Conservation (phyloP, 306 rosid species). For the Betula pendula region DNA sequence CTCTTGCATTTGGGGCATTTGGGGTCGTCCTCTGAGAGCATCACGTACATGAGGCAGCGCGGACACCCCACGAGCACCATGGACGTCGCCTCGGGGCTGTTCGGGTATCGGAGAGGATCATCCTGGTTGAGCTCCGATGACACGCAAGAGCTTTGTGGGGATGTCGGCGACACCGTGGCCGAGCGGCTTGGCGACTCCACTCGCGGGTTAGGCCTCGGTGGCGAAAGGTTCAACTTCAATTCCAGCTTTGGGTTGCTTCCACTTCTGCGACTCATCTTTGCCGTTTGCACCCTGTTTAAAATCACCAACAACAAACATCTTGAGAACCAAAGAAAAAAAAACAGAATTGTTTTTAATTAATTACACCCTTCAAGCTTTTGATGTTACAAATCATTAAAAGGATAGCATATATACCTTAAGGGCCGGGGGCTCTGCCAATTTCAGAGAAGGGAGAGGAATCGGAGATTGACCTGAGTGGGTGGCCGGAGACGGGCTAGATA, state of each 20-base stretch:
- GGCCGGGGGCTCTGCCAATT: neutral
- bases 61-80: conserved; percentile 90
- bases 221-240: conserved; percentile 83
- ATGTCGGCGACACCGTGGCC: conserved; percentile 59
- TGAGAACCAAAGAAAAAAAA: neutral
- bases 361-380: neutral
- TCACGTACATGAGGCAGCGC: conserved; percentile 85
- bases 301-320: neutral
- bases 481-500: conserved; percentile 20
- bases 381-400: neutral
- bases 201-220: conserved; percentile 57
- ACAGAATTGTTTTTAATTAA: neutral
- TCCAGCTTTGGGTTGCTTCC: conserved; percentile 75
- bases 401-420: too few species aligned
- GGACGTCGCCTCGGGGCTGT: conserved; percentile 72
- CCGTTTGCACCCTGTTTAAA: neutral
- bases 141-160: conserved; percentile 81
- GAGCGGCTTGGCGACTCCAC: conserved; percentile 61
- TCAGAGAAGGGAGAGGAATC: neutral
- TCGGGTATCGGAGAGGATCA: conserved; percentile 41
- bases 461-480: neutral
- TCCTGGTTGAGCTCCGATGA: conserved; percentile 73
- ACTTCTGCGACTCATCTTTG: conserved; percentile 68
- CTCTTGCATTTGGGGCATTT: conserved; percentile 94
- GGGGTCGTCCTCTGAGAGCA: conserved; percentile 77